These are phyloP conservation scores for Cyamopsis tetragonoloba DNA, from an alignment of 306 rosid genomes.

Conservation along the genomic window DNA sequence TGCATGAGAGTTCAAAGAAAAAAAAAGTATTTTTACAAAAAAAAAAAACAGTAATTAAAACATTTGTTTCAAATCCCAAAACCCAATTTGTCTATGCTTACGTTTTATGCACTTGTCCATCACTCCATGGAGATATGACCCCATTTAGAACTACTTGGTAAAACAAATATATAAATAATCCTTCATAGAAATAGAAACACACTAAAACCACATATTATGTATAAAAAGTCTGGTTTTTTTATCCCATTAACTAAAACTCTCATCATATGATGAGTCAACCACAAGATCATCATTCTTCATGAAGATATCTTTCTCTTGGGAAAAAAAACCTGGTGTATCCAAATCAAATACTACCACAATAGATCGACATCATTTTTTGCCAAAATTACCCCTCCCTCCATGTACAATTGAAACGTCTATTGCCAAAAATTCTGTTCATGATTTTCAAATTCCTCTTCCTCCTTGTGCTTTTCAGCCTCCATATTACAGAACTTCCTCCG, in stretches of 20 bases:
- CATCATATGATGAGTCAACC: slow-evolving; percentile 35
- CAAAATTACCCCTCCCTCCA: slow-evolving; percentile 61
- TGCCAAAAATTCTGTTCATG: slow-evolving; percentile 19
- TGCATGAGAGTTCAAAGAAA: too few relatives aligned
- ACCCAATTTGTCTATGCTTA: slow-evolving; percentile 2
- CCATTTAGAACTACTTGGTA: background rate
- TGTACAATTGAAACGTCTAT: slow-evolving; percentile 21
- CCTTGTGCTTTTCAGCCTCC: slow-evolving; percentile 63
- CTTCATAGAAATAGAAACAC: slow-evolving; percentile 8
- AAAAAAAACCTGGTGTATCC: slow-evolving; percentile 62
- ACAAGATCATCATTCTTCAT: slow-evolving; percentile 24
- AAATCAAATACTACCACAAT: slow-evolving; percentile 18
- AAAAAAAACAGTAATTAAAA: too few relatives aligned
- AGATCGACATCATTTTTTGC: slow-evolving; percentile 16
- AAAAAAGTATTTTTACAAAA: too few relatives aligned
- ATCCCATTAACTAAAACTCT: slow-evolving; percentile 7
- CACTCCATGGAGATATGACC: background rate
- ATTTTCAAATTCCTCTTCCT: slow-evolving; percentile 66
- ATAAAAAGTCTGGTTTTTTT: background rate
- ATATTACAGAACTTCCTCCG: slow-evolving; percentile 39
- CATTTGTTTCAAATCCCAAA: background rate
- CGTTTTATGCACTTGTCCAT: slow-evolving; percentile 35
- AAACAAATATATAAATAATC: slow-evolving; percentile 23
- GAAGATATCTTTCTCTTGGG: slow-evolving; percentile 76
- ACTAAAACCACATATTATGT: background rate